These are phyloP conservation scores for Exserohilum rostratum DNA, from an alignment of 2,329 filamentous ascomycete genomes.

Conservation along the genomic window DNA sequence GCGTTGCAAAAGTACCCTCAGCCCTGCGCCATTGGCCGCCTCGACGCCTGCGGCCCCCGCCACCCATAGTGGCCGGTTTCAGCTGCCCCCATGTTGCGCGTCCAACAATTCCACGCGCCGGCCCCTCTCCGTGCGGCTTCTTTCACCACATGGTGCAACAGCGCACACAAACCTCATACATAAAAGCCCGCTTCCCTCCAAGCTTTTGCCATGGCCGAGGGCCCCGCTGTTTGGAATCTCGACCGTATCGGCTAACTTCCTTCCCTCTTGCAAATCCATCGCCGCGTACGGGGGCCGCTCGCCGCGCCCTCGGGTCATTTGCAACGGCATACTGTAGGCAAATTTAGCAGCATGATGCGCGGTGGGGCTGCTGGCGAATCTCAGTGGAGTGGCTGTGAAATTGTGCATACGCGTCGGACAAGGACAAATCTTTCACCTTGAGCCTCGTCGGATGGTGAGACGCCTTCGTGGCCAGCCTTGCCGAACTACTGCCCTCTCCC, in stretches of 20 bases:
- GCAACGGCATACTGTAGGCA: conserved; percentile 9
- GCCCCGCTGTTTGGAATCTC: background rate
- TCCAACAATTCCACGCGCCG: conserved; percentile 13
- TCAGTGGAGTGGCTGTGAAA: conserved; percentile 21
- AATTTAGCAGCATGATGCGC: conserved; percentile 25
- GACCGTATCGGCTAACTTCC: background rate
- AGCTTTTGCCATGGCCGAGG: background rate
- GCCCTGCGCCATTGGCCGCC: conserved; percentile 15
- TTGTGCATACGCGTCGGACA: conserved; percentile 24
- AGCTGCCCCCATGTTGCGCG: conserved; percentile 12
- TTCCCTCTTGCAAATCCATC: background rate
- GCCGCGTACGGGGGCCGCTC: conserved; percentile 5
- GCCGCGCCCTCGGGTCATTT: conserved; percentile 13
- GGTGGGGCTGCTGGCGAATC: conserved; percentile 19
- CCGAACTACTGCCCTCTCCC: background rate
- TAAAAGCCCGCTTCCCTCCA: background rate
- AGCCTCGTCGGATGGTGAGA: background rate
- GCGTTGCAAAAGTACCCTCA: conserved; percentile 3
- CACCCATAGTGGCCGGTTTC: conserved; percentile 18
- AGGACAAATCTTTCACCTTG: background rate
- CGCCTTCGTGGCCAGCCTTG: background rate
- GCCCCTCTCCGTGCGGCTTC: conserved; percentile 9
- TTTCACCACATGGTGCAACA: conserved; percentile 9
- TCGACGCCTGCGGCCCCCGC: conserved; percentile 14
- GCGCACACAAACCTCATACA: background rate